Evolutionary conservation across 257 asterid species (phyloP), one percentile per base, ranked within the genome.

Genomic region (Ilex aquifolium): DNA sequence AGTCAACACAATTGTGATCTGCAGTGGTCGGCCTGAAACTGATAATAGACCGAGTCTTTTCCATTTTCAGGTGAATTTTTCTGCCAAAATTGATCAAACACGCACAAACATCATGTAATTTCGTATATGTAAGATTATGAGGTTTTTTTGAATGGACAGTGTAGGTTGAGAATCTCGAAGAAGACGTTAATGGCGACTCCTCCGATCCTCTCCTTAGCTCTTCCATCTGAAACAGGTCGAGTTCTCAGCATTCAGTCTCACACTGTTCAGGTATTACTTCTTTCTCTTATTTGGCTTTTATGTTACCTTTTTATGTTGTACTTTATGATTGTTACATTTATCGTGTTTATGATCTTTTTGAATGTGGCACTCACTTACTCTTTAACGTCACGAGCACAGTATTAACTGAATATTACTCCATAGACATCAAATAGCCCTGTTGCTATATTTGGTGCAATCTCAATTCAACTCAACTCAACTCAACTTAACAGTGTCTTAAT

Each of bases 171-270:
- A 70, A 76, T 78, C 63, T 59, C 56, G 53, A 61, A 50, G 73
- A 79, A 69, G 68, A 52, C 59, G 61, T 65, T n/a, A 66, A 88
- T 88, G 97, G 88, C 89, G 61, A 85, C 79, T 65, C 96, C 96
- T 48, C 98, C 95, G 44, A 70, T 92, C 70, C 76, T 92, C 56
- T 82, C 98, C 59, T 74, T 92, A 67, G 98, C 85, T 36, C 72
- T 92, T 70, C 98, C 98, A 0, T 88, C 95, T 29, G 93, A 67
- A 16, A 88, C 95, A 30, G 98, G 98, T 40, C 93, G 98, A 74
- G 94, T 92, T 55, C 87, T 89, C 29, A 89, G 97, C 73, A 89
- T 92, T 72, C 97, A 92, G 76, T 92, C 99, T 56, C 99, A 87
- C 79, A 92, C 97, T 48, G 96, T 92, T 76, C 99, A 92, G 97